Percentiles rank a stretch among this genome's conserved stretches.
Conservation (phyloP, 2,329 filamentous ascomycete species). For the Zalaria sp. region DNA sequence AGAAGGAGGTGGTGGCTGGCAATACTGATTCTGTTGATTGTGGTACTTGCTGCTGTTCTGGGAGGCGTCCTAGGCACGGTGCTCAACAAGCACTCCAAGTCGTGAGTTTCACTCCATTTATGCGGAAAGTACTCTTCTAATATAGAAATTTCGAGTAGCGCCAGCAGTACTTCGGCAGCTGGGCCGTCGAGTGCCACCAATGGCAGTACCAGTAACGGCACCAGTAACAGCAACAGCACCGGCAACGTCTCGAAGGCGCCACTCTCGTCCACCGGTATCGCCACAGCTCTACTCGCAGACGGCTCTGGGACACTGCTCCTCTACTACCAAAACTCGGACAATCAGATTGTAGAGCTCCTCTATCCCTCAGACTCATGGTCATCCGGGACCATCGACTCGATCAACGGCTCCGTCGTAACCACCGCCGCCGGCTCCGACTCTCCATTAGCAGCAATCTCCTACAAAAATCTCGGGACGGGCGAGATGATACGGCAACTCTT, state of each 20-base stretch:
- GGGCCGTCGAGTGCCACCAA: neutral
- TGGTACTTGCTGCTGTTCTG: neutral
- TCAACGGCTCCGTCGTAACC: too few species aligned
- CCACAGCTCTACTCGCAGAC: neutral
- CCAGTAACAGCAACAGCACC: neutral
- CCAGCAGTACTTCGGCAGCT: neutral
- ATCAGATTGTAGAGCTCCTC: neutral
- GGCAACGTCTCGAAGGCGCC: neutral
- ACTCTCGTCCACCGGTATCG: neutral
- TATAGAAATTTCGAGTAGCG: neutral
- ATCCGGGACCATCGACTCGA: neutral
- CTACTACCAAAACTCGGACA: neutral
- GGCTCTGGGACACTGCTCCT: neutral
- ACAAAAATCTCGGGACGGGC: neutral
- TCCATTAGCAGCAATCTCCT: neutral
- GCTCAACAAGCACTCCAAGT: neutral
- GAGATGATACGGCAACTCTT: neutral
- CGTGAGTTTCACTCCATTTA: too few species aligned
- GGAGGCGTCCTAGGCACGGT: neutral
- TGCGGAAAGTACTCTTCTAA: neutral
- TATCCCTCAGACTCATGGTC: neutral
- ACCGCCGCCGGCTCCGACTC: neutral
- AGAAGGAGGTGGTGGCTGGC: neutral
- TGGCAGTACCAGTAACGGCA: neutral
- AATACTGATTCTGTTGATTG: neutral